Evolutionary conservation across 441 rosid genomes (phyloP).

Genomic region (Pelargonium australe): DNA sequence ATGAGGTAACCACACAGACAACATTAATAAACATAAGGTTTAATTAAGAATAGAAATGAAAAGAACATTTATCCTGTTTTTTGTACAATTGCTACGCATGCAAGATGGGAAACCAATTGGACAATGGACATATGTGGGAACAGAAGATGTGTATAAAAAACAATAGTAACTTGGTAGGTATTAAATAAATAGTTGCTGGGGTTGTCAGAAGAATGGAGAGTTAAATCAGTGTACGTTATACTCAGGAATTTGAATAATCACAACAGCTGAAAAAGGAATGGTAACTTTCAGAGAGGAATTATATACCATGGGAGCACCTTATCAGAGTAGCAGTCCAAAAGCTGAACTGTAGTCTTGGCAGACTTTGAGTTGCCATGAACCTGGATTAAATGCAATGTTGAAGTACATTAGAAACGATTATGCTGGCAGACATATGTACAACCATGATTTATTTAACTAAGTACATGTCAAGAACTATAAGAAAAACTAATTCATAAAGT

Average conservation of each 20-base stretch:
- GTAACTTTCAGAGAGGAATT: slow-evolving; percentile 14
- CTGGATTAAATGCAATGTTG: slow-evolving; percentile 30
- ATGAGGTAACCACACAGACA: background rate
- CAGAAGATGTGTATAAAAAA: too few species aligned
- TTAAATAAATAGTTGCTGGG: background rate
- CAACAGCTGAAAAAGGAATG: slow-evolving; percentile 7
- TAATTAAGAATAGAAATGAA: background rate
- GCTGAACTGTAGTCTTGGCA: slow-evolving; percentile 41
- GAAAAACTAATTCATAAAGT: slow-evolving; percentile 13
- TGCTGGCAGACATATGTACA: too few species aligned
- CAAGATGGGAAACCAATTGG: background rate
- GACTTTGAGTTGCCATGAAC: slow-evolving; percentile 49
- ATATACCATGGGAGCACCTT: slow-evolving; percentile 75
- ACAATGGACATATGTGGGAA: too few species aligned
- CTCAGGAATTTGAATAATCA: background rate
- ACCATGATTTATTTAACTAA: slow-evolving; percentile 5
- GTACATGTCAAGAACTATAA: slow-evolving; percentile 17
- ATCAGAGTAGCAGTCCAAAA: slow-evolving; percentile 64
- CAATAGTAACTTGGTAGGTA: too few species aligned
- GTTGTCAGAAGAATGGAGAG: background rate
- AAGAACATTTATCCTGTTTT: background rate
- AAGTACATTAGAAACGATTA: background rate
- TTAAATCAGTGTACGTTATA: background rate
- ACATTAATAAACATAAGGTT: background rate
- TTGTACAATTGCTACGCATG: background rate